Conservation (phyloP, 192 early-diverging fungal genomes). For the Umbelopsis sp. region DNA sequence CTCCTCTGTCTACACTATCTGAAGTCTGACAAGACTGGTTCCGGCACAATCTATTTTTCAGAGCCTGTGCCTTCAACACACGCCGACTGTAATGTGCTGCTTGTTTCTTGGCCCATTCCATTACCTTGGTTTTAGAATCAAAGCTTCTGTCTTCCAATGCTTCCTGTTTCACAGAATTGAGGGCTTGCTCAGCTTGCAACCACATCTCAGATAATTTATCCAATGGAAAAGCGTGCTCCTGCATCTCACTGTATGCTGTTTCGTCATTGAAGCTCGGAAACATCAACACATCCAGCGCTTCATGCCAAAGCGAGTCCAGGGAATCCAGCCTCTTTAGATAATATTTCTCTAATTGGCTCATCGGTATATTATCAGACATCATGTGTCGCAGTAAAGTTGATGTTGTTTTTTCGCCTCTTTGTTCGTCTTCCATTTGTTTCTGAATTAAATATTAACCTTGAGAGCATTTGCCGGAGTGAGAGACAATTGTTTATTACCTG, state of each 20-base stretch:
- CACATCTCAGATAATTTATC: constrained; percentile 2
- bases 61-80: neutral
- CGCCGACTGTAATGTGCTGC: neutral
- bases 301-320: neutral
- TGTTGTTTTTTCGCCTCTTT: neutral
- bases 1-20: neutral
- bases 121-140: neutral
- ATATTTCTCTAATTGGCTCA: neutral
- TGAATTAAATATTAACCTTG: neutral
- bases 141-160: neutral
- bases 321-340: neutral
- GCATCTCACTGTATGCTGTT: neutral
- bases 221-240: neutral
- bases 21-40: neutral
- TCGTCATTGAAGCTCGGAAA: neutral
- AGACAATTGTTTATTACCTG: neutral
- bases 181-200: neutral
- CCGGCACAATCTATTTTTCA: neutral
- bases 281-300: neutral
- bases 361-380: neutral
- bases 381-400: neutral
- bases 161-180: neutral
- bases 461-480: neutral
- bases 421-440: neutral
- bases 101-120: neutral